Conservation (phyloP, 2,329 filamentous ascomycete genomes). For the Phaeophleospora eucalypticola region DNA sequence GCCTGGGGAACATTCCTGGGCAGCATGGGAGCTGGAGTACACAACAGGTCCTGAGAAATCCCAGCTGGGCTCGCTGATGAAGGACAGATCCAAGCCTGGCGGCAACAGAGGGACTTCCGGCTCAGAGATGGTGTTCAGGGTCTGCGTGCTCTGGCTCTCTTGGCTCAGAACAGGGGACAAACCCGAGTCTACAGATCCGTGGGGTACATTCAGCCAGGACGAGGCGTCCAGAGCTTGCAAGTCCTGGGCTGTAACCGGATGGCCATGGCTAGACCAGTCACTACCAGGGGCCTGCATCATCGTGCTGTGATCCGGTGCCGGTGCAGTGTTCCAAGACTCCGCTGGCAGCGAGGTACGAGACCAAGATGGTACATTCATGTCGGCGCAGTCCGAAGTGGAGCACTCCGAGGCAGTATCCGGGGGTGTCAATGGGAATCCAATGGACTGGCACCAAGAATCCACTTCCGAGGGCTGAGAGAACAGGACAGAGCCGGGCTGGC, state of each 20-base stretch:
- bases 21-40: slow-evolving; percentile 9
- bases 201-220: slow-evolving; percentile 22
- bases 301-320: slow-evolving; percentile 24
- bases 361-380: slow-evolving; percentile 27
- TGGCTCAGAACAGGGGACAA: slow-evolving; percentile 35
- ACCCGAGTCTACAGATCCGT: slow-evolving; percentile 31
- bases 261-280: slow-evolving; percentile 20
- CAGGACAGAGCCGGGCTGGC: slow-evolving; percentile 26
- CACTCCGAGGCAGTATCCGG: slow-evolving; percentile 32
- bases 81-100: slow-evolving; percentile 28
- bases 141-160: slow-evolving; percentile 33
- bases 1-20: slow-evolving; percentile 4
- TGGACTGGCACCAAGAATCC: slow-evolving; percentile 30
- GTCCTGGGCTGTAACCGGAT: slow-evolving; percentile 18
- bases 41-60: slow-evolving; percentile 14
- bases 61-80: slow-evolving; percentile 25
- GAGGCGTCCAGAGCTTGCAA: slow-evolving; percentile 19
- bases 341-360: slow-evolving; percentile 25
- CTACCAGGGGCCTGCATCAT: slow-evolving; percentile 20
- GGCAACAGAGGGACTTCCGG: slow-evolving; percentile 25
- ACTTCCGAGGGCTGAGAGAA: slow-evolving; percentile 30
- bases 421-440: slow-evolving; percentile 27
- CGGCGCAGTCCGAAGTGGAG: slow-evolving; percentile 25
- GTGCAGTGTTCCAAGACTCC: slow-evolving; percentile 24
- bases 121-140: slow-evolving; percentile 28